Evolutionary conservation across 768 basidiomycete species (phyloP), one percentile per base, ranked within the genome.

Genomic region (Boletus tomentosulus): DNA sequence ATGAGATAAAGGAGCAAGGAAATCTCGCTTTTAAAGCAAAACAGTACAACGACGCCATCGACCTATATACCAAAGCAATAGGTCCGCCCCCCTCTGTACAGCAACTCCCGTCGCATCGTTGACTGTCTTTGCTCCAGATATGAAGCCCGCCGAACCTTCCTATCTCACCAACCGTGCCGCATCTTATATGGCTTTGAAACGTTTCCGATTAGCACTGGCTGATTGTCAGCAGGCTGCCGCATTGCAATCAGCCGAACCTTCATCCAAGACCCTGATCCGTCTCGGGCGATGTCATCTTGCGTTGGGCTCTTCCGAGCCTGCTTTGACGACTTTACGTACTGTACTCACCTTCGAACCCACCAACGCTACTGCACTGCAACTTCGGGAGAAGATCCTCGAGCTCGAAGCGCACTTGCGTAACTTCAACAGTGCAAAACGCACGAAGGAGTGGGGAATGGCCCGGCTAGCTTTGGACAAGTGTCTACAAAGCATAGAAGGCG

Each of bases 121-220:
- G 50, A 57, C 44, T 22, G 19, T 34, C 27, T 39, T 46, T 11
- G 22, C 50, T 47, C 28, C 58, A 87, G 83, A 82, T 53, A 71
- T 86, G 59, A 82, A 82, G 55, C 69, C 84, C 1, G 60, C 74
- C 4, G 87, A 93, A 68, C 83, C 91, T 1, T 78, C 87, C 3
- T 94, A 87, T 64, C 75, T 86, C 57, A 89, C 90, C 1, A 95
- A 95, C 67, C 84, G 92, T 28, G 92, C 92, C 0, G 92, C 92
- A 0, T 85, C 91, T 2, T 82, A 86, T 65, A 94, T 95, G 82
- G 82, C 84, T 0, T 66, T 89, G 48, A 92, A 92, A 65, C 81
- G 81, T 33, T 94, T 87, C 76, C 77, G 82, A 31, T 71, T 74
- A 0, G 92, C 92, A 0, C 75, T 93, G 16, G 78, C 77, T 35